Evolutionary conservation across 495 filamentous ascomycete species (phyloP).

Genomic region (Margaritispora aquatica): DNA sequence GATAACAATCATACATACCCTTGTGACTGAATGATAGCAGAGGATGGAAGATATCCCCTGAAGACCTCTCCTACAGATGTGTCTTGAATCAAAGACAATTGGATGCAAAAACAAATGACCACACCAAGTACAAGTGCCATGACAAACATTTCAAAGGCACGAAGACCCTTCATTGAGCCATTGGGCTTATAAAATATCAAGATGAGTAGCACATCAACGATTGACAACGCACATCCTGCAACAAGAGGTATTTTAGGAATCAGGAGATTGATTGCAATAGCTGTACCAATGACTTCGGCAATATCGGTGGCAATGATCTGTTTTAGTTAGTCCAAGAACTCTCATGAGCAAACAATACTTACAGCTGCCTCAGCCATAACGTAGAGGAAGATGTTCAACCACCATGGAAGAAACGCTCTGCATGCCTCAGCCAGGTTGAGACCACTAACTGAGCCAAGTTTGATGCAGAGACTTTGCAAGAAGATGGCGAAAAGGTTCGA

Average conservation of each 20-base stretch:
- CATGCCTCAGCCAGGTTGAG: constrained; percentile 76
- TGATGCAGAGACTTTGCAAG: constrained; percentile 75
- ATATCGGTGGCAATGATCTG: constrained; percentile 86
- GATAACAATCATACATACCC: constrained; percentile 36
- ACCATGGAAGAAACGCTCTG: constrained; percentile 65
- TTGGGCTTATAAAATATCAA: constrained; percentile 79
- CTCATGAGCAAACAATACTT: constrained; percentile 1
- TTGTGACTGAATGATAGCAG: constrained; percentile 61
- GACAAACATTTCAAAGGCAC: constrained; percentile 78
- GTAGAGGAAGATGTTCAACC: constrained; percentile 72
- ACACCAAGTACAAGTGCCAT: constrained; percentile 74
- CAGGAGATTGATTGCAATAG: constrained; percentile 84
- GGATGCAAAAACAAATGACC: constrained; percentile 85
- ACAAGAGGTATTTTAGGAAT: constrained; percentile 71
- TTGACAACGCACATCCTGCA: constrained; percentile 80
- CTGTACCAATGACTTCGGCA: constrained; percentile 86
- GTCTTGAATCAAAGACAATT: constrained; percentile 69
- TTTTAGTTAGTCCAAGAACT: constrained; percentile 6
- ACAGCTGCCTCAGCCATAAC: constrained; percentile 64
- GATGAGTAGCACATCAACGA: constrained; percentile 78
- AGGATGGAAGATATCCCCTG: constrained; percentile 74
- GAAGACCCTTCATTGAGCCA: constrained; percentile 64
- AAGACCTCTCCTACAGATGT: constrained; percentile 73
- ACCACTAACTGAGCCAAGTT: constrained; percentile 80
- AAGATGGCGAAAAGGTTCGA: constrained; percentile 83